Conservation (phyloP, 2,329 filamentous ascomycete species). For the Colletotrichum theobromicola region DNA sequence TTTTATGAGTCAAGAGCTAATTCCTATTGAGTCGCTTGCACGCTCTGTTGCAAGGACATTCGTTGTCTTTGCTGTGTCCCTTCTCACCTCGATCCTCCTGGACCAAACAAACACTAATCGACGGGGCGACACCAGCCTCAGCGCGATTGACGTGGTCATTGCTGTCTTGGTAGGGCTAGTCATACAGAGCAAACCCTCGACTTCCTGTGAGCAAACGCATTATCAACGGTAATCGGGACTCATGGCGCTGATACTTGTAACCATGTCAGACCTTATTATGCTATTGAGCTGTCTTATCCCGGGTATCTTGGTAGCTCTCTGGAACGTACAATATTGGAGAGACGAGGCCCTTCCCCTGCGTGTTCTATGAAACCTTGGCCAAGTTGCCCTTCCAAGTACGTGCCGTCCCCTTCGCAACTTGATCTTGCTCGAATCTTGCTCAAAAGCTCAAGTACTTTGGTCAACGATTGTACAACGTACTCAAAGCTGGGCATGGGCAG, state of each 20-base stretch:
- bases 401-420: neutral
- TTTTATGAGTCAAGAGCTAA: neutral
- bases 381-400: neutral
- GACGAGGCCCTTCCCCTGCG: neutral
- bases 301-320: neutral
- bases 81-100: neutral
- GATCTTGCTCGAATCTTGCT: neutral
- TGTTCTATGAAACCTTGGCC: neutral
- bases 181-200: neutral
- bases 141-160: neutral
- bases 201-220: neutral
- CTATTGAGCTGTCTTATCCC: neutral
- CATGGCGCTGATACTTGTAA: neutral
- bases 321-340: neutral
- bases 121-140: neutral
- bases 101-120: neutral
- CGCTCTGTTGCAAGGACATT: neutral
- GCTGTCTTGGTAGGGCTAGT: neutral
- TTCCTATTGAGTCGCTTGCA: neutral
- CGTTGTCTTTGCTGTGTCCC: neutral
- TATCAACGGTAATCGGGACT: accelerated
- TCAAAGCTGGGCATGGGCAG: neutral
- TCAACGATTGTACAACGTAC: neutral
- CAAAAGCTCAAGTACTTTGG: neutral
- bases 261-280: neutral